Percentiles rank a stretch among this genome's conserved stretches.
Conservation (phyloP, 2,329 filamentous ascomycete genomes). For the Whalleya microplaca region DNA sequence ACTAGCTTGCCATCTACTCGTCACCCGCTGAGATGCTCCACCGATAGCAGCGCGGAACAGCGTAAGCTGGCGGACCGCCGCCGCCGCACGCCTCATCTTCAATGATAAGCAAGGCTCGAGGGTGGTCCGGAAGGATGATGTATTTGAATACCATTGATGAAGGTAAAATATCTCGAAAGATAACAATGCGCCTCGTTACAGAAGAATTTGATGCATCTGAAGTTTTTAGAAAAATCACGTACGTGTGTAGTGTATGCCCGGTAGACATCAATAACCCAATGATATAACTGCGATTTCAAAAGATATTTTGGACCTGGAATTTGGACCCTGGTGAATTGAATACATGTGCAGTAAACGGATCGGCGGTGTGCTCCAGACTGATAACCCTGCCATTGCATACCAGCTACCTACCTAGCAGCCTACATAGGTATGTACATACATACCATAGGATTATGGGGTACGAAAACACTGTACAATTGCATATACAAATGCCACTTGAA, state of each 20-base stretch:
- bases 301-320: background rate
- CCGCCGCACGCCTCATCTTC: slow-evolving; percentile 31
- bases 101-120: slow-evolving; percentile 4
- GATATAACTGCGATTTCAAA: slow-evolving; percentile 22
- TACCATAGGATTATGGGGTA: too few relatives aligned
- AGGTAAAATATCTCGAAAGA: background rate
- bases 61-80: slow-evolving; percentile 30
- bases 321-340: background rate
- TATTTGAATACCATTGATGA: background rate
- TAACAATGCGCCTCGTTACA: too few relatives aligned
- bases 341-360: too few relatives aligned
- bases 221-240: background rate
- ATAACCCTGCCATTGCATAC: too few relatives aligned
- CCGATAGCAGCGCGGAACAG: slow-evolving; percentile 23
- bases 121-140: background rate
- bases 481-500: too few relatives aligned
- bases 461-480: too few relatives aligned
- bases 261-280: slow-evolving; percentile 19
- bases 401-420: too few relatives aligned
- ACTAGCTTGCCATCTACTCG: slow-evolving; percentile 16
- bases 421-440: too few relatives aligned
- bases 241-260: background rate
- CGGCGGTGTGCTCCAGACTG: too few relatives aligned
- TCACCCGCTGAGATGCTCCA: slow-evolving; percentile 12
- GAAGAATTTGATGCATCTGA: too few relatives aligned